phyloP scores from a whole-genome alignment of 495 filamentous ascomycete genomes.

The Rusavskia elegans region DNA sequence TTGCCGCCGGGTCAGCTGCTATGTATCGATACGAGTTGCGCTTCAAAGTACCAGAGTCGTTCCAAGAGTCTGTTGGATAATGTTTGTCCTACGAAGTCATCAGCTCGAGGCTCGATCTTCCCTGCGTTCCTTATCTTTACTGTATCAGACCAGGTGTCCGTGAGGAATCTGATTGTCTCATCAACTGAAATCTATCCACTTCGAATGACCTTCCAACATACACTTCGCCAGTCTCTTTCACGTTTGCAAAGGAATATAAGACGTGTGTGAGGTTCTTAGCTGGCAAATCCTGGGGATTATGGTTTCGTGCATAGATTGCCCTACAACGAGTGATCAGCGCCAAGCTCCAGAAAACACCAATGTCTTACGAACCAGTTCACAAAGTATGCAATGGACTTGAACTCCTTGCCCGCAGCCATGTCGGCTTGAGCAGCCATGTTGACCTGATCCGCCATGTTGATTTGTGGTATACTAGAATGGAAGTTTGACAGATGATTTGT shows the following conservation, averaged over 20 bases:
- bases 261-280: slow-evolving; percentile 81
- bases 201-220: slow-evolving; percentile 18
- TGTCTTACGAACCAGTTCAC: slow-evolving; percentile 29
- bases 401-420: slow-evolving; percentile 3
- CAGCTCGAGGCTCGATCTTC: not conserved
- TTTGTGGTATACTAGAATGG: not conserved
- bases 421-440: not conserved
- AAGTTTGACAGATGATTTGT: not conserved
- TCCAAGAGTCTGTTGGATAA: slow-evolving; percentile 61
- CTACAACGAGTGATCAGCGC: slow-evolving; percentile 15
- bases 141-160: slow-evolving; percentile 72
- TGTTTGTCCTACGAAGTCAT: slow-evolving; percentile 46
- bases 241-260: slow-evolving; percentile 80
- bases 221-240: slow-evolving; percentile 65
- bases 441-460: not conserved
- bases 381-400: slow-evolving; percentile 35
- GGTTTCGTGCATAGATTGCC: slow-evolving; percentile 75
- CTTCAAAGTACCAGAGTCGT: slow-evolving; percentile 20
- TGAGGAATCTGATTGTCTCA: slow-evolving; percentile 38
- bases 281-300: slow-evolving; percentile 76
- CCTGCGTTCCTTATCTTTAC: slow-evolving; percentile 15
- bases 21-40: no score
- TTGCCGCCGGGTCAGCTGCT: not conserved
- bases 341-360: not conserved
- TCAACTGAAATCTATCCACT: not conserved